Evolutionary conservation across 108 stramenopile species (phyloP).

Genomic region (Seminavis robusta): DNA sequence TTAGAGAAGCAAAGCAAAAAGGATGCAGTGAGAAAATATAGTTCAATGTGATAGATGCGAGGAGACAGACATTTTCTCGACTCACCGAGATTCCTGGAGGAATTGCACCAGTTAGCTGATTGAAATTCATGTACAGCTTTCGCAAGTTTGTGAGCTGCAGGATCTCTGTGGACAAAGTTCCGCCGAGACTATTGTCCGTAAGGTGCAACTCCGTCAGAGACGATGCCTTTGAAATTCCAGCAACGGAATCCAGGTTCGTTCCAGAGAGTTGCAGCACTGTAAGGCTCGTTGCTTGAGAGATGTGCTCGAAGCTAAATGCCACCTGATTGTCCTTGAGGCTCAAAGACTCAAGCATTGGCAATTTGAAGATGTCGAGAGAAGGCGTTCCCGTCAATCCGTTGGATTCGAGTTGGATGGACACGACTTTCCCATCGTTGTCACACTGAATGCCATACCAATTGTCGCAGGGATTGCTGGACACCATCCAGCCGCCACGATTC

Average conservation of each 20-base stretch:
- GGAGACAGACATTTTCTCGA: too few species aligned
- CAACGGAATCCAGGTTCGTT: constrained; percentile 26
- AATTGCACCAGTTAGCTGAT: constrained; percentile 37
- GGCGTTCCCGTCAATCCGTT: constrained; percentile 38
- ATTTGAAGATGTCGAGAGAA: constrained; percentile 22
- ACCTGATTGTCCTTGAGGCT: constrained; percentile 3
- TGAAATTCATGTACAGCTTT: constrained; percentile 48
- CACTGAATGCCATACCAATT: constrained; percentile 50
- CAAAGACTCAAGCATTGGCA: constrained; percentile 19
- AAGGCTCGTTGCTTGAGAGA: not conserved
- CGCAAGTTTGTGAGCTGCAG: constrained; percentile 31
- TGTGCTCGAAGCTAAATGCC: constrained; percentile 1
- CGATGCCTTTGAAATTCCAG: constrained; percentile 23
- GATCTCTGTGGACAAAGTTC: constrained; percentile 34
- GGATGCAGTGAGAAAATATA: too few species aligned
- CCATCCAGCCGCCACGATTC: constrained; percentile 29
- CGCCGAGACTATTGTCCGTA: constrained; percentile 34
- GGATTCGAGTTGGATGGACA: constrained; percentile 27
- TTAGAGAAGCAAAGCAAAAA: too few species aligned
- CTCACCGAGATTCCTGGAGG: too few species aligned
- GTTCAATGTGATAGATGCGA: too few species aligned
- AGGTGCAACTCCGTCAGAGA: constrained; percentile 29
- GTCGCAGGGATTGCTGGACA: constrained; percentile 24
- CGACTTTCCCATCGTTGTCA: constrained; percentile 20
- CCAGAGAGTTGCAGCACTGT: constrained; percentile 51